Percentiles rank a stretch among this genome's conserved stretches.
Evolutionary conservation across 805 yeast genomes (phyloP).

Genomic region (Hermanozyma aechmeae): DNA sequence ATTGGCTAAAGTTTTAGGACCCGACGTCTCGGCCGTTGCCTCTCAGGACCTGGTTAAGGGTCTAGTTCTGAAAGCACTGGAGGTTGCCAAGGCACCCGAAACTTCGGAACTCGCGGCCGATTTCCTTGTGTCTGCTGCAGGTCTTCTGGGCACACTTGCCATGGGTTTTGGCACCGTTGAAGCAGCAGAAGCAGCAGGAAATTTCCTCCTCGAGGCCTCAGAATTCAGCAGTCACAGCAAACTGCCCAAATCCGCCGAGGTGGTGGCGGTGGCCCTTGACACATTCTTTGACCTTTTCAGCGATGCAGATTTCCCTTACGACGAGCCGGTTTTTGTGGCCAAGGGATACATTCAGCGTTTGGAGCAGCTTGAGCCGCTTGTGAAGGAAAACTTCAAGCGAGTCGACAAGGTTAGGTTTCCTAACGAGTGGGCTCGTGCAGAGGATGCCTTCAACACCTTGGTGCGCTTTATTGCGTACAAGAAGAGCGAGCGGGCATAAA

Average conservation of each 20-base stretch:
- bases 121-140: slow-evolving; percentile 35
- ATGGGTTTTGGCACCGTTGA: slow-evolving; percentile 34
- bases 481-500: slow-evolving; percentile 13
- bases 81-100: slow-evolving; percentile 8
- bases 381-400: slow-evolving; percentile 46
- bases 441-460: slow-evolving; percentile 58
- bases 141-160: slow-evolving; percentile 45
- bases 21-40: slow-evolving; percentile 18
- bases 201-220: slow-evolving; percentile 25
- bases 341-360: slow-evolving; percentile 38
- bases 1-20: slow-evolving; percentile 25
- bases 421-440: slow-evolving; percentile 51
- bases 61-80: slow-evolving; percentile 10
- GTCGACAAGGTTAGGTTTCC: slow-evolving; percentile 57
- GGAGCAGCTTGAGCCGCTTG: slow-evolving; percentile 31
- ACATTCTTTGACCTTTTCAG: slow-evolving; percentile 71
- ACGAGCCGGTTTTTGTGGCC: slow-evolving; percentile 54
- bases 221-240: slow-evolving; percentile 4
- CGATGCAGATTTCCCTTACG: slow-evolving; percentile 62
- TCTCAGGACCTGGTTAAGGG: slow-evolving; percentile 16
- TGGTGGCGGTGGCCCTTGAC: slow-evolving; percentile 54
- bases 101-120: slow-evolving; percentile 17
- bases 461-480: slow-evolving; percentile 77
- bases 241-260: slow-evolving; percentile 17
- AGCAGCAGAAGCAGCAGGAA: slow-evolving; percentile 35